Percentiles rank a stretch among this genome's conserved stretches.
Conservation (phyloP, 1,284 basidiomycete genomes). For the Fomitopsis betulina region DNA sequence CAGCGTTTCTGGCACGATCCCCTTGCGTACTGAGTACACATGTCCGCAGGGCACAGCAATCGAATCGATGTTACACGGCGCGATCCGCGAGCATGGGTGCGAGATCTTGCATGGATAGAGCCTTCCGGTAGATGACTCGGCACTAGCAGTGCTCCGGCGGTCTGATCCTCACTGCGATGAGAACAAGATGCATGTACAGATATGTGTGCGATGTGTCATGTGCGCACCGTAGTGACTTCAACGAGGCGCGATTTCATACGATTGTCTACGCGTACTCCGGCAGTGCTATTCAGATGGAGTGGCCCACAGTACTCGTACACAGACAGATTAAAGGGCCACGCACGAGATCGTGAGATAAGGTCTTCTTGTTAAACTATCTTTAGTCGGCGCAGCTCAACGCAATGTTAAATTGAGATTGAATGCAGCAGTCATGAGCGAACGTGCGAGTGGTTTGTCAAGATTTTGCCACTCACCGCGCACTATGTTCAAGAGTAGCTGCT, state of each 20-base stretch:
- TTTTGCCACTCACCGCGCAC: neutral
- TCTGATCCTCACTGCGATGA: neutral
- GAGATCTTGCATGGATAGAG: neutral
- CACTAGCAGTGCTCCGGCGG: neutral
- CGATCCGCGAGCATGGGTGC: neutral
- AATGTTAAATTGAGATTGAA: too few species aligned
- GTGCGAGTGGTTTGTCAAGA: neutral
- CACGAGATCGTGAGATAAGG: neutral
- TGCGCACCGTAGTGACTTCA: neutral
- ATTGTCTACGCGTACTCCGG: neutral
- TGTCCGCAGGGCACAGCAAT: neutral
- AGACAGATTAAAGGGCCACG: neutral
- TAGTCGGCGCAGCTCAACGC: neutral
- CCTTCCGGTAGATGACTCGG: neutral
- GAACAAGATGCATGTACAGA: neutral
- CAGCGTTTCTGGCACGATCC: neutral
- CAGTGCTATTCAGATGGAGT: neutral
- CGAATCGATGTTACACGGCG: neutral
- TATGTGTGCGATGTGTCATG: neutral
- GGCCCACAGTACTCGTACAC: too few species aligned
- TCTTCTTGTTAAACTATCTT: neutral
- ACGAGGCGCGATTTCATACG: neutral
- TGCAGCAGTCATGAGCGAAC: neutral
- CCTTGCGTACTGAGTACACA: neutral
- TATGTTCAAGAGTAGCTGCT: neutral